Evolutionary conservation across 1,284 basidiomycete genomes (phyloP).

Genomic region (Exobasidium cylindrosporum): DNA sequence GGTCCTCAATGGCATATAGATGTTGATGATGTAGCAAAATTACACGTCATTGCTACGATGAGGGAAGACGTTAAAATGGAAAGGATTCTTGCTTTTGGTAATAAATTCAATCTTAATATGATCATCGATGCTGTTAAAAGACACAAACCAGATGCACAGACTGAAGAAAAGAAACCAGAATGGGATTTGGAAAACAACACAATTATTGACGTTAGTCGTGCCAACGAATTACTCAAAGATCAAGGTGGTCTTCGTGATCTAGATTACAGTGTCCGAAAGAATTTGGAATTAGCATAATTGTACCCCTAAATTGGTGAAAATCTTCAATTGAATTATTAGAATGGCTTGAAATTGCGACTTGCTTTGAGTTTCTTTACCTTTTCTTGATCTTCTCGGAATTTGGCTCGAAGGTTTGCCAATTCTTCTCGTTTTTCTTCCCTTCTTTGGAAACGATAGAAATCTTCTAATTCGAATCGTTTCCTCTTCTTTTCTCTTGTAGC

Average conservation of each 20-base stretch:
- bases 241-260: not conserved
- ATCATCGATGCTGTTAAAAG: not conserved
- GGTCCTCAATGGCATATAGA: not conserved
- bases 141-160: not conserved
- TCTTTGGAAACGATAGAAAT: slow-evolving; percentile 52
- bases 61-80: slow-evolving; percentile 4
- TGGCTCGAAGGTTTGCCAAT: slow-evolving; percentile 41
- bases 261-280: not conserved
- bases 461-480: slow-evolving; percentile 37
- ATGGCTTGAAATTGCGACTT: slow-evolving; percentile 46
- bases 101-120: not conserved
- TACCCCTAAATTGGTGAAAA: not conserved
- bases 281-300: not conserved
- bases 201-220: not conserved
- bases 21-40: not conserved
- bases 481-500: slow-evolving; percentile 27
- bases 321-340: not conserved
- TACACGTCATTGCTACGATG: slow-evolving; percentile 2
- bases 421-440: slow-evolving; percentile 50
- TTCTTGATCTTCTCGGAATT: slow-evolving; percentile 48
- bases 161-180: not conserved
- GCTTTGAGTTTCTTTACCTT: slow-evolving; percentile 49
- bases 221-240: not conserved
- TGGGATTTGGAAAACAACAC: not conserved
- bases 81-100: slow-evolving; percentile 1